Base-by-base conservation (phyloP, 108 stramenopile species). In the Bacterosira constricta region DNA sequence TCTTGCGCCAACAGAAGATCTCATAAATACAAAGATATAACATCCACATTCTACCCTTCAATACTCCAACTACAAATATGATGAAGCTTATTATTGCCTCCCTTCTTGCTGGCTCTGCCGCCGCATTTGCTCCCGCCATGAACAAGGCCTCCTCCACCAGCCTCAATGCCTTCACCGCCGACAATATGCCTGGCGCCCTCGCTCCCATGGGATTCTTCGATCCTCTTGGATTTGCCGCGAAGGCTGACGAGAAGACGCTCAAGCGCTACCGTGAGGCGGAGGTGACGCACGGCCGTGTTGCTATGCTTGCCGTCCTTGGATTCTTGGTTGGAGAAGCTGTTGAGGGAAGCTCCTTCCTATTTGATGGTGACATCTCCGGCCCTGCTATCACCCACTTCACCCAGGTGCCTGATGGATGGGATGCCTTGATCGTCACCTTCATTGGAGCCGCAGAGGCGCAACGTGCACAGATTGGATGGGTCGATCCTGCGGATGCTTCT, bases 181-280 rank as follows among this genome's bases (percentile, higher is more conserved):
- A 23, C 21, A 8, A 6, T 25, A 4, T 11, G 1, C 21, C 47
- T 2, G 77, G 81, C n/a, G n/a, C n/a, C n/a, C n/a, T n/a, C n/a
- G n/a, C n/a, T n/a, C n/a, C n/a, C n/a, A n/a, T n/a, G n/a, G n/a
- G n/a, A n/a, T n/a, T n/a, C n/a, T n/a, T n/a, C n/a, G n/a, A n/a
- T n/a, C n/a, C n/a, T n/a, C n/a, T n/a, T n/a, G n/a, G n/a, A n/a
- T n/a, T n/a, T n/a, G n/a, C n/a, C n/a, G 86, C 58, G 21, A 88
- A 86, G 70, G 87, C 87, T 27, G 88, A 85, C 50, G 82, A 74
- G 30, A 66, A 72, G 54, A 83, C 81, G 46, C 46, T 88, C 29
- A 87, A 87, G 79, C 85, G 88, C 73, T 95, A 86, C 88, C 89
- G 90, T 52, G 94, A 95, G 77, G 92, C 92, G 10, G 91, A 92